phyloP scores from a whole-genome alignment of 352 stramenopile species.

The Globisporangium sylvaticum region DNA sequence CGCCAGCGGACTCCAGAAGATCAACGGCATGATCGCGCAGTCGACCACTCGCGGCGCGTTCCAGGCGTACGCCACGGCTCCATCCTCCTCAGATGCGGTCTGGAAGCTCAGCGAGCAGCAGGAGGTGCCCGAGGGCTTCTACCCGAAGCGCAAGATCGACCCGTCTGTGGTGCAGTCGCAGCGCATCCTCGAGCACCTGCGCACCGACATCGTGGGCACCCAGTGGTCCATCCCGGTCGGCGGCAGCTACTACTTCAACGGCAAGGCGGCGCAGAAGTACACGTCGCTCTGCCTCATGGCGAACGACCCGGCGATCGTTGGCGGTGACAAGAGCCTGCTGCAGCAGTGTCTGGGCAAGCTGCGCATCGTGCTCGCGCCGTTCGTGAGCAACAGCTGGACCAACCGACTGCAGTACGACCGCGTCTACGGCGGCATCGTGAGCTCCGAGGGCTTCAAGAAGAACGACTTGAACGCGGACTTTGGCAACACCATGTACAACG shows the following conservation, averaged over 20 bases:
- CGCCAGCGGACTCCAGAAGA: conserved; percentile 22
- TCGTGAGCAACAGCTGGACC: conserved; percentile 22
- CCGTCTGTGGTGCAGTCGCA: conserved; percentile 29
- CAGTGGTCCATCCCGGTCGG: conserved; percentile 34
- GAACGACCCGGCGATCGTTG: conserved; percentile 60
- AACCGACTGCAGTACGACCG: conserved; percentile 42
- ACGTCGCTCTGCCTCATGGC: conserved; percentile 71
- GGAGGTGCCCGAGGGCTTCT: conserved; percentile 39
- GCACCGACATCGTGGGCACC: conserved; percentile 16
- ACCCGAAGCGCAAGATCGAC: conserved; percentile 32
- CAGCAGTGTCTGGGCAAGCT: conserved; percentile 61
- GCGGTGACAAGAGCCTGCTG: conserved; percentile 43
- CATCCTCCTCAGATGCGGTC: conserved; percentile 6
- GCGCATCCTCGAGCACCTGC: conserved; percentile 27
- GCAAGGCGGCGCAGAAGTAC: conserved; percentile 73
- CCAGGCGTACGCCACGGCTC: conserved; percentile 31
- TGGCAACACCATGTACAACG: conserved; percentile 73
- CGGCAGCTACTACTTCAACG: conserved; percentile 78
- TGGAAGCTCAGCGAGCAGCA: conserved; percentile 52
- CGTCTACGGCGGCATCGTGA: conserved; percentile 60
- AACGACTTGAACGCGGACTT: conserved; percentile 59
- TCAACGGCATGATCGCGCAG: conserved; percentile 36
- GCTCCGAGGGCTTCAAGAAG: conserved; percentile 44
- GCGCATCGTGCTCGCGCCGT: conserved; percentile 35
- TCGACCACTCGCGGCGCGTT: conserved; percentile 55